Percentiles rank a stretch among this genome's conserved stretches.
These are phyloP conservation scores for Salinomyces thailandicus DNA, from an alignment of 2,329 filamentous ascomycete species.

Conservation along the genomic window DNA sequence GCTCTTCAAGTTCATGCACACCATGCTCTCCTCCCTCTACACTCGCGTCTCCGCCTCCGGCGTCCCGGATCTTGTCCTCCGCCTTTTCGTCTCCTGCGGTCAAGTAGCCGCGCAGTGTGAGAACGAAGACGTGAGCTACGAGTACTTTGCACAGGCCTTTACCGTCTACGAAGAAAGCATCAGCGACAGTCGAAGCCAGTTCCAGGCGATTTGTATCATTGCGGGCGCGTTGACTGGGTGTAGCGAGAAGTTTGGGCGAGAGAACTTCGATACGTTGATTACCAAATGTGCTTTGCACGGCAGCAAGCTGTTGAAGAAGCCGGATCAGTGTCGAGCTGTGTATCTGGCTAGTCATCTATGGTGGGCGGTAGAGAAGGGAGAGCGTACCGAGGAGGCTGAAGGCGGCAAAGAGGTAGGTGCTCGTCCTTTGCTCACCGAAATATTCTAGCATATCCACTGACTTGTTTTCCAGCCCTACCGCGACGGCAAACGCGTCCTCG, in stretches of 20 bases:
- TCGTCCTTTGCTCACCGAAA: not conserved
- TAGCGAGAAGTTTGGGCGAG: conserved; percentile 71
- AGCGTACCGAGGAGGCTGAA: conserved; percentile 50
- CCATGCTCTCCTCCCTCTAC: conserved; percentile 75
- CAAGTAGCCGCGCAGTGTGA: conserved; percentile 85
- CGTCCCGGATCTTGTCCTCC: conserved; percentile 76
- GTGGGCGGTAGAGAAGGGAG: conserved; percentile 86
- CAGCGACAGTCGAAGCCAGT: conserved; percentile 90
- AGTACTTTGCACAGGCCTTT: conserved; percentile 97
- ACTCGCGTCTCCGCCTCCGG: conserved; percentile 62
- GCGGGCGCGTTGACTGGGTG: conserved; percentile 81
- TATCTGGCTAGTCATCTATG: conserved; percentile 94
- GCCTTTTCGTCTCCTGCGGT: conserved; percentile 82
- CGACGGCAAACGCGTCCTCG: conserved; percentile 90
- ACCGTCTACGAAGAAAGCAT: conserved; percentile 96
- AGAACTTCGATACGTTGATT: conserved; percentile 97
- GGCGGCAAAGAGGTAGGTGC: conserved; percentile 7
- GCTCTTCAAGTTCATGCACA: conserved; percentile 92
- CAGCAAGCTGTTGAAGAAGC: conserved; percentile 93
- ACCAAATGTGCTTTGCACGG: conserved; percentile 96
- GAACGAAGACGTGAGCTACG: conserved; percentile 93
- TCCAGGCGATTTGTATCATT: conserved; percentile 93
- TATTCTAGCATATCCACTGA: not conserved
- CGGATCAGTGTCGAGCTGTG: conserved; percentile 92
- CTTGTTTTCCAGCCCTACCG: conserved; percentile 72